A percentile compares a stretch with the other conserved stretches of the same genome.
Evolutionary conservation across 2,329 filamentous ascomycete genomes (phyloP).

Genomic region (Aspergillus neoniger): DNA sequence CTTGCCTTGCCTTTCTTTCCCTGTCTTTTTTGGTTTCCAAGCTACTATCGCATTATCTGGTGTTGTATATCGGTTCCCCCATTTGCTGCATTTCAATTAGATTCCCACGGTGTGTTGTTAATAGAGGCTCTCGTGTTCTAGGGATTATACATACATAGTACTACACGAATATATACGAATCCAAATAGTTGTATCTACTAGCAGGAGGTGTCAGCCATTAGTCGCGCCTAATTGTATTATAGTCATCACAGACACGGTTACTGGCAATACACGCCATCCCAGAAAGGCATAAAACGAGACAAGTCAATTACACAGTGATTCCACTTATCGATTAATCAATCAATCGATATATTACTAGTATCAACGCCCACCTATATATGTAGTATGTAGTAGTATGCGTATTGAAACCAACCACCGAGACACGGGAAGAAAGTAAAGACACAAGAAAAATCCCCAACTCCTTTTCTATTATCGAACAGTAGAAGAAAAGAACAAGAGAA

Average conservation of each 20-base stretch:
- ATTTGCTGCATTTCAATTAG: slow-evolving; percentile 7
- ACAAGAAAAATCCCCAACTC: neutral
- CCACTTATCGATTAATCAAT: no score
- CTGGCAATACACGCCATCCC: no score
- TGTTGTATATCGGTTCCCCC: slow-evolving; percentile 11
- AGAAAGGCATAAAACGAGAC: no score
- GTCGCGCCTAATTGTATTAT: no score
- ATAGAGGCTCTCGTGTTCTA: neutral
- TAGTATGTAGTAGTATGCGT: neutral
- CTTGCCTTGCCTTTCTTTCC: neutral
- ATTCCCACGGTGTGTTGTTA: slow-evolving; percentile 18
- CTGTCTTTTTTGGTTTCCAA: neutral
- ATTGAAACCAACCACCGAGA: neutral
- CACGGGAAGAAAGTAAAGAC: neutral
- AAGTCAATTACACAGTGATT: no score
- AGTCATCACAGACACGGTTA: no score
- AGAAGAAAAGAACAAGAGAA: neutral
- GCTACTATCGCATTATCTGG: slow-evolving; percentile 13
- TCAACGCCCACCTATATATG: no score
- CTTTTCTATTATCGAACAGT: neutral
- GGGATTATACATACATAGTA: neutral
- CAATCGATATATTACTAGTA: no score
- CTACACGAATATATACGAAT: no score
- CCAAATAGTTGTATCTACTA: no score
- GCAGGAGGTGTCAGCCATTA: no score